Percentiles rank a stretch among this genome's conserved stretches.
These are phyloP conservation scores for Trametes gibbosa DNA, from an alignment of 768 basidiomycete species.

Conservation along the genomic window DNA sequence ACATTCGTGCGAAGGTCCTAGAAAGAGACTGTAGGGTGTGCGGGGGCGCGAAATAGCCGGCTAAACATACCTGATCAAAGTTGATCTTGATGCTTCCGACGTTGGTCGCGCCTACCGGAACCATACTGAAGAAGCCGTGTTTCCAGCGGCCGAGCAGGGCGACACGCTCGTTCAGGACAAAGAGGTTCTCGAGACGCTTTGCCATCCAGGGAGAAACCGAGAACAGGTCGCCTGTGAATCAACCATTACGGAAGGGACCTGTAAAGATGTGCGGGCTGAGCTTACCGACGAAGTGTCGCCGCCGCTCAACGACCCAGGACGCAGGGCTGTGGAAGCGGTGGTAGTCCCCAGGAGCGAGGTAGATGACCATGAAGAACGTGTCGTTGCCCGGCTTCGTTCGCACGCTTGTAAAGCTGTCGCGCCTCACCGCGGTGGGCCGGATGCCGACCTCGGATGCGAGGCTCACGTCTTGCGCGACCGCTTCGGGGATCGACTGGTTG, in stretches of 20 bases:
- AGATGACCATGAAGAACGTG: conserved; percentile 92
- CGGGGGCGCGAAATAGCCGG: background rate
- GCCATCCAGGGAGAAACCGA: conserved; percentile 97
- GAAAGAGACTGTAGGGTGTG: background rate
- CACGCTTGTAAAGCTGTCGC: conserved; percentile 41
- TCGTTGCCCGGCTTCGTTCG: conserved; percentile 71
- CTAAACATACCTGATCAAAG: conserved; percentile 71
- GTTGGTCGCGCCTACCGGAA: conserved; percentile 97
- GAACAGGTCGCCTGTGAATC: conserved; percentile 81
- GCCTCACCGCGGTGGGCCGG: conserved; percentile 36
- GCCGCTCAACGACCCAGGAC: conserved; percentile 95
- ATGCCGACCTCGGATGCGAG: conserved; percentile 76
- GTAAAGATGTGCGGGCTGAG: conserved; percentile 22
- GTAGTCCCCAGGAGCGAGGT: conserved; percentile 98
- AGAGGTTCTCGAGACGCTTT: conserved; percentile 85
- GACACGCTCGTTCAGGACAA: conserved; percentile 98
- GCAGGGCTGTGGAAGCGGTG: conserved; percentile 97
- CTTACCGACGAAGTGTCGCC: conserved; percentile 88
- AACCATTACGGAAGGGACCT: background rate
- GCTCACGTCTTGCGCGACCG: conserved; percentile 61
- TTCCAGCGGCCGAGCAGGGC: conserved; percentile 93
- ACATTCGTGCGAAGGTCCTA: conserved; percentile 89
- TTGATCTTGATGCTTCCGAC: conserved; percentile 96
- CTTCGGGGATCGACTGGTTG: conserved; percentile 52
- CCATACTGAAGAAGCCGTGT: conserved; percentile 95